Evolutionary conservation across 805 yeast genomes (phyloP).

Genomic region (Wickerhamomyces strasburgensis): DNA sequence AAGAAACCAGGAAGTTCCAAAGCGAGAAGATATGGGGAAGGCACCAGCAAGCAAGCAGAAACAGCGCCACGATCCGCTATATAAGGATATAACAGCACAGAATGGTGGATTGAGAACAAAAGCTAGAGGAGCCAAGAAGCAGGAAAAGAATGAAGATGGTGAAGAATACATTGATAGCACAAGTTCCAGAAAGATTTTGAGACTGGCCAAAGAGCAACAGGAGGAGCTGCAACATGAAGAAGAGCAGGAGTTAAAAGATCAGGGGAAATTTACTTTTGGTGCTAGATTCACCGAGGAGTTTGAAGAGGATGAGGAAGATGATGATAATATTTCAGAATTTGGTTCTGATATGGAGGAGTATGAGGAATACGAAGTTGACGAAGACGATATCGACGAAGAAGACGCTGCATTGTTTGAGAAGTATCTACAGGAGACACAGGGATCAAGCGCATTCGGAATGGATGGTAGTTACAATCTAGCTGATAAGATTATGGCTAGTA

Average conservation of each 20-base stretch:
- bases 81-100: constrained; percentile 70
- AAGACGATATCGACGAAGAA: constrained; percentile 65
- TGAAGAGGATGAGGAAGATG: constrained; percentile 33
- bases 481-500: constrained; percentile 88
- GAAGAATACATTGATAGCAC: constrained; percentile 75
- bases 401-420: constrained; percentile 83
- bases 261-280: constrained; percentile 26
- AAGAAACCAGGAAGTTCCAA: too few relatives aligned
- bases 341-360: constrained; percentile 27
- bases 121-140: constrained; percentile 33
- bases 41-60: constrained; percentile 46
- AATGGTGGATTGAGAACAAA: constrained; percentile 61
- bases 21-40: constrained; percentile 79
- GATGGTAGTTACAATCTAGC: constrained; percentile 64
- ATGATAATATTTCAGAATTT: constrained; percentile 43
- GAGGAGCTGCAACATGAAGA: constrained; percentile 80
- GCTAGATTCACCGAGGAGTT: constrained; percentile 41
- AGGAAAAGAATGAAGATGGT: constrained; percentile 38
- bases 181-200: constrained; percentile 78
- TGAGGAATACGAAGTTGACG: constrained; percentile 52
- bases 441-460: constrained; percentile 29
- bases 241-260: constrained; percentile 26
- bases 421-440: constrained; percentile 47
- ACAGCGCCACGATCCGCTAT: constrained; percentile 77
- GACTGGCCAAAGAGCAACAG: constrained; percentile 89